phyloP scores from a whole-genome alignment of 2,329 filamentous ascomycete genomes.

The Daldinia sp. region DNA sequence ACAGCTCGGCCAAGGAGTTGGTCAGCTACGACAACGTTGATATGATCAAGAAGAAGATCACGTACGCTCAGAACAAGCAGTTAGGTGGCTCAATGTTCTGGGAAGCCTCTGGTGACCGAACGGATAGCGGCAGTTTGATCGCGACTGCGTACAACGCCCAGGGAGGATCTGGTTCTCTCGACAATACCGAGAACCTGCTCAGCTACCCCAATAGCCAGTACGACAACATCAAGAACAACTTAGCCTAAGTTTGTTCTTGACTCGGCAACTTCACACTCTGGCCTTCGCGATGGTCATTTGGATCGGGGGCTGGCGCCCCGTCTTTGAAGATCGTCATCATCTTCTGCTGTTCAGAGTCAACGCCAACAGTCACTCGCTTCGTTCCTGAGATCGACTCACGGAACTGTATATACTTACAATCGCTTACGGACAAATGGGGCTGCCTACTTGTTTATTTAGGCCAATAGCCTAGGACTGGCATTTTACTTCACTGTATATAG shows the following conservation, averaged over 20 bases:
- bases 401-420: conserved; percentile 10
- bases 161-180: conserved; percentile 39
- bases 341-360: not conserved
- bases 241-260: conserved; percentile 17
- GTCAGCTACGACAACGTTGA: conserved; percentile 75
- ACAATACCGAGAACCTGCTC: conserved; percentile 41
- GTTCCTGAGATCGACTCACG: conserved; percentile 11
- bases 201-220: conserved; percentile 44
- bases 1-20: conserved; percentile 66
- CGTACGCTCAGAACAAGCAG: conserved; percentile 67
- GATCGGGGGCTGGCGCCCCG: conserved; percentile 31
- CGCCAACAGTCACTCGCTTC: conserved; percentile 17
- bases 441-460: not conserved
- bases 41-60: conserved; percentile 68
- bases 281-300: conserved; percentile 21
- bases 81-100: conserved; percentile 87
- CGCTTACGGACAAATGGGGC: not conserved
- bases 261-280: not conserved
- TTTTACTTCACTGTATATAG: conserved; percentile 30
- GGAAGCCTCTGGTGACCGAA: conserved; percentile 77
- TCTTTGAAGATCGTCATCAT: conserved; percentile 20
- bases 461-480: not conserved
- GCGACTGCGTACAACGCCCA: conserved; percentile 40
- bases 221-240: conserved; percentile 44
- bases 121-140: conserved; percentile 67